Evolutionary conservation across 192 early-diverging fungal species (phyloP).

Genomic region (Backusella sp.): DNA sequence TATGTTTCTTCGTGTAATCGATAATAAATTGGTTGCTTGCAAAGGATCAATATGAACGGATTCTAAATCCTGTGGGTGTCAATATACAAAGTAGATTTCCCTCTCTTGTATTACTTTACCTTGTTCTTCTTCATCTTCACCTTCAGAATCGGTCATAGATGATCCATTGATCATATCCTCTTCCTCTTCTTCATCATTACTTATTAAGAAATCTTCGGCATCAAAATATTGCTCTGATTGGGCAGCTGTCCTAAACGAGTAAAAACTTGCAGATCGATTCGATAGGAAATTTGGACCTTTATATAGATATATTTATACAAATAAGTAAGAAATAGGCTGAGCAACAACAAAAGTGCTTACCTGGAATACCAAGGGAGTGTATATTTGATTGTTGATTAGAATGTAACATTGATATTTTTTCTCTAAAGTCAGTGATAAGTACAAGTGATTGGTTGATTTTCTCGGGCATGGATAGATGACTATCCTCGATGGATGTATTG

Average conservation of each 20-base stretch:
- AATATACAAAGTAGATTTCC: no score
- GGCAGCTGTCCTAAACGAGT: conserved; percentile 5
- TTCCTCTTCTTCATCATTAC: conserved; percentile 38
- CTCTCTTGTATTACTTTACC: not conserved
- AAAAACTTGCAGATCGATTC: not conserved
- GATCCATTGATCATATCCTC: not conserved
- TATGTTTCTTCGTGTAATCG: conserved; percentile 51
- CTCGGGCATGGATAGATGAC: not conserved
- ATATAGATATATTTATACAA: not conserved
- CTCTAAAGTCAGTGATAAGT: not conserved
- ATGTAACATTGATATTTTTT: not conserved
- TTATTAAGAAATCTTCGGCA: conserved; percentile 59
- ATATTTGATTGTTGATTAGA: not conserved
- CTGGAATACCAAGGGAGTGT: not conserved
- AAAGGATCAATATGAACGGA: not conserved
- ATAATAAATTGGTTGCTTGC: not conserved
- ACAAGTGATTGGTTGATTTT: conserved; percentile 4
- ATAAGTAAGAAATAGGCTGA: no score
- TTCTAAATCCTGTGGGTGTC: not conserved
- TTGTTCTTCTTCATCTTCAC: conserved; percentile 4
- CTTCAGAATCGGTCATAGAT: conserved; percentile 15
- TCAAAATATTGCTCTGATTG: conserved; percentile 65
- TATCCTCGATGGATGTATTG: not conserved
- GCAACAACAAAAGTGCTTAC: not conserved
- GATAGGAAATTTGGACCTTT: not conserved